Evolutionary conservation across 2,329 filamentous ascomycete genomes (phyloP).

Genomic region (Bipolaris victoriae): DNA sequence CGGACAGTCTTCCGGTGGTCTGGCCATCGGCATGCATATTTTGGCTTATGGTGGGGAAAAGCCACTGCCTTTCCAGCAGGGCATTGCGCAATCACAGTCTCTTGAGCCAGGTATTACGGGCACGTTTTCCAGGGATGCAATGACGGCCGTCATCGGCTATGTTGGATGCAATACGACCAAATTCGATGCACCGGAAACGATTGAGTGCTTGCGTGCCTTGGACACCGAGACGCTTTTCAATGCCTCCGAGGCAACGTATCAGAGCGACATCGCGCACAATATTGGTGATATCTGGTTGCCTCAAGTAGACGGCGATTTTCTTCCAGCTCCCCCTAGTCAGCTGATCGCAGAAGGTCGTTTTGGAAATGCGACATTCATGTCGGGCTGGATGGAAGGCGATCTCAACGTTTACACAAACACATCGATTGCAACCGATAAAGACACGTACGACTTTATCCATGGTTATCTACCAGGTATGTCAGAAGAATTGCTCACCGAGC

Average conservation of each 20-base stretch:
- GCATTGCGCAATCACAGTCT: slow-evolving; percentile 54
- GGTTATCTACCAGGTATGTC: slow-evolving; percentile 51
- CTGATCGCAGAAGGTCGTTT: slow-evolving; percentile 52
- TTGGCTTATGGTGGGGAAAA: slow-evolving; percentile 42
- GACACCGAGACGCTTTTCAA: slow-evolving; percentile 54
- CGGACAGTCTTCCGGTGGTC: slow-evolving; percentile 48
- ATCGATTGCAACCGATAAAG: slow-evolving; percentile 48
- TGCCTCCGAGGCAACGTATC: slow-evolving; percentile 54
- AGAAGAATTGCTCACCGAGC: slow-evolving; percentile 24
- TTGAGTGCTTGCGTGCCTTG: slow-evolving; percentile 57
- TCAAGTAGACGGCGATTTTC: slow-evolving; percentile 57
- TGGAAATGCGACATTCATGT: slow-evolving; percentile 51
- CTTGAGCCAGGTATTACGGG: slow-evolving; percentile 58
- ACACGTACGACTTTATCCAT: slow-evolving; percentile 52
- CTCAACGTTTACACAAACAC: slow-evolving; percentile 53
- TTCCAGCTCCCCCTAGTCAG: slow-evolving; percentile 54
- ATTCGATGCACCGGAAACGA: slow-evolving; percentile 52
- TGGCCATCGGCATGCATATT: slow-evolving; percentile 42
- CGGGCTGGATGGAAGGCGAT: slow-evolving; percentile 57
- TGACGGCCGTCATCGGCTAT: slow-evolving; percentile 51
- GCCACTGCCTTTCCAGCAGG: slow-evolving; percentile 37
- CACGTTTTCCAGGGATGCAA: slow-evolving; percentile 57
- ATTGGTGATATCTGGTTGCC: slow-evolving; percentile 60
- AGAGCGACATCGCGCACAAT: slow-evolving; percentile 45
- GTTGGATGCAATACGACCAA: slow-evolving; percentile 52